Evolutionary conservation across 371 early-diverging fungal species (phyloP).

Genomic region (Apophysomyces variabilis): DNA sequence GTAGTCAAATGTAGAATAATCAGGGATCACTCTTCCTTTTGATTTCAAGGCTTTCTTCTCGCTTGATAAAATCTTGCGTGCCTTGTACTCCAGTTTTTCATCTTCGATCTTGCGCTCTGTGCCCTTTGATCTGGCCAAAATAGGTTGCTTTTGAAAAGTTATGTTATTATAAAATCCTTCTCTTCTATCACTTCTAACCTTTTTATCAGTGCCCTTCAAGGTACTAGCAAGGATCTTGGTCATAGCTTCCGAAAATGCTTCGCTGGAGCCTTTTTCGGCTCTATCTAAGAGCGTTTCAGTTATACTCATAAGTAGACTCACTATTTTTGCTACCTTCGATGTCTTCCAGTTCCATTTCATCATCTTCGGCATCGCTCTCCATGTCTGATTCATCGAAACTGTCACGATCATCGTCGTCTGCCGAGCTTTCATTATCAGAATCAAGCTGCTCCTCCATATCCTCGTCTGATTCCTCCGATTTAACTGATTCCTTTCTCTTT

Average conservation of each 20-base stretch:
- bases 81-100: constrained; percentile 78
- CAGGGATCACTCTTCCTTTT: constrained; percentile 71
- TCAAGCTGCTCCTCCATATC: constrained; percentile 16
- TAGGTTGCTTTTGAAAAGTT: constrained; percentile 56
- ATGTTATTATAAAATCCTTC: too few species aligned
- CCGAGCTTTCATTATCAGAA: neutral
- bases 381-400: constrained; percentile 24
- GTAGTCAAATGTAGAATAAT: constrained; percentile 69
- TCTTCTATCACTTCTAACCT: constrained; percentile 14
- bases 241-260: constrained; percentile 68
- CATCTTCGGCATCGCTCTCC: constrained; percentile 29
- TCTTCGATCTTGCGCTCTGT: constrained; percentile 77
- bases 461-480: constrained; percentile 23
- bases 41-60: constrained; percentile 68
- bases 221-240: constrained; percentile 67
- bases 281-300: constrained; percentile 22
- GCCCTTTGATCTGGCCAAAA: constrained; percentile 75
- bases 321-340: constrained; percentile 13
- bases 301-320: neutral
- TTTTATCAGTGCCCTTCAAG: constrained; percentile 54
- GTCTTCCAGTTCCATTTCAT: constrained; percentile 27
- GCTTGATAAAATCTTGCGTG: constrained; percentile 65
- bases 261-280: constrained; percentile 52
- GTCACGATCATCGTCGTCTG: constrained; percentile 9
- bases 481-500: constrained; percentile 11